Percentiles rank a stretch among this genome's conserved stretches.
phyloP scores from a whole-genome alignment of 805 yeast genomes.

The Torulaspora indica region DNA sequence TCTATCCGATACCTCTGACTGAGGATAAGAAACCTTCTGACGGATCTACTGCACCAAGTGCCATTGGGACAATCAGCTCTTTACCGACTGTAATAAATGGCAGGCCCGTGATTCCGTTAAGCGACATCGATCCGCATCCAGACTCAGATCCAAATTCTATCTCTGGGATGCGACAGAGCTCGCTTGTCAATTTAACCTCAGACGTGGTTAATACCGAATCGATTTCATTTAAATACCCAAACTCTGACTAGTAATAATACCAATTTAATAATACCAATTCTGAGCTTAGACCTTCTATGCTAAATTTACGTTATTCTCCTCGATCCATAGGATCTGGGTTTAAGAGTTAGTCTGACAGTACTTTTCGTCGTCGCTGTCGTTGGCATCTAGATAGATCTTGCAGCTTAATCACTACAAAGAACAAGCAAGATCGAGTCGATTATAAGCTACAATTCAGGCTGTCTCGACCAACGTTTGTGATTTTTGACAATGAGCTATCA shows the following conservation, averaged over 20 bases:
- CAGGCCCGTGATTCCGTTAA: slow-evolving; percentile 10
- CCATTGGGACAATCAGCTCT: slow-evolving; percentile 19
- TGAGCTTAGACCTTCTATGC: not conserved
- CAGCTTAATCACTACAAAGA: not conserved
- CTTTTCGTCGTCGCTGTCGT: not conserved
- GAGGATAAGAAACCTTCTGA: slow-evolving; percentile 3
- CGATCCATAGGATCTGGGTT: not conserved
- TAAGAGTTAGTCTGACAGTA: not conserved
- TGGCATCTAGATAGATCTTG: too few relatives aligned
- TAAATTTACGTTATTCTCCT: too few relatives aligned
- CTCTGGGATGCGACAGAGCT: slow-evolving; percentile 11
- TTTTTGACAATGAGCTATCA: slow-evolving; percentile 40
- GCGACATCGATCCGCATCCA: slow-evolving; percentile 5
- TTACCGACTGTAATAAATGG: slow-evolving; percentile 19
- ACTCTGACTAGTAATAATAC: slow-evolving; percentile 9
- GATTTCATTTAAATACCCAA: slow-evolving; percentile 10
- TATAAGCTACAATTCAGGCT: too few relatives aligned
- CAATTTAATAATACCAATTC: too few relatives aligned
- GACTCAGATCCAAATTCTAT: slow-evolving; percentile 3
- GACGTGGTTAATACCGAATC: slow-evolving; percentile 6
- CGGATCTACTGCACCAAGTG: slow-evolving; percentile 10
- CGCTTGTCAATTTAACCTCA: slow-evolving; percentile 11
- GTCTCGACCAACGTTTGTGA: too few relatives aligned
- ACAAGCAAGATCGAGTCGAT: not conserved
- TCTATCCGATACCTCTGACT: not conserved